Evolutionary conservation across 2,329 filamentous ascomycete genomes (phyloP), one percentile per base, ranked within the genome.

Genomic region (Cercospora zeae-maydis): DNA sequence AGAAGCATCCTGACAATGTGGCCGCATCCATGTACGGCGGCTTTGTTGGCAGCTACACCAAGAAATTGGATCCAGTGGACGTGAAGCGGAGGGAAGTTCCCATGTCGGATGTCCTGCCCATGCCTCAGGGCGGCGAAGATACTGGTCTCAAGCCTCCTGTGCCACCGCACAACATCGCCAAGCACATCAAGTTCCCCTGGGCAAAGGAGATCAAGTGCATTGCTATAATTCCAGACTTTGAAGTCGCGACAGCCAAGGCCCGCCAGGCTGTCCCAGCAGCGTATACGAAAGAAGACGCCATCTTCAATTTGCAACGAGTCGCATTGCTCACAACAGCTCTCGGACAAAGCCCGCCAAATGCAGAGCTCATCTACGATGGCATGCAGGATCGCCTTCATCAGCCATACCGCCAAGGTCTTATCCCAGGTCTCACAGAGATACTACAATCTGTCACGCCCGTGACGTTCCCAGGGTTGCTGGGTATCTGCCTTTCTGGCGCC

Each of bases 321-420:
- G 93, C 93, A 2, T 84, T 99, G 55, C 84, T 99, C 11, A 93
- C 93, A 33, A 91, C 92, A 10, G 93, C 93, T 0, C 84, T 99
- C 51, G 92, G 93, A 67, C 88, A 92, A 75, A 93, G 90, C 7
- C 93, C 95, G 9, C 93, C 93, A 1, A 90, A 97, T 74, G 89
- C 95, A 21, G 89, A 96, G 71, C 89, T 96, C 77, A 99, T 99
- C 76, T 96, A 96, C 80, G 87, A 96, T 53, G 93, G 93, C 52
- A 99, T 99, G 95, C 95, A 98, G 79, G 95, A 99, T 81, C 96
- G 93, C 79, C 87, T 99, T 65, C 95, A 99, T 80, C 95, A 99
- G 78, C 95, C 92, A 47, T 98, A 99, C 81, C 89, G 95, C 59
- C 89, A 95, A 78, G 89, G 85, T 1, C 85, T 99, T 66, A 96